Conservation (phyloP, 352 stramenopile species). For the Pythium sukuiense region DNA sequence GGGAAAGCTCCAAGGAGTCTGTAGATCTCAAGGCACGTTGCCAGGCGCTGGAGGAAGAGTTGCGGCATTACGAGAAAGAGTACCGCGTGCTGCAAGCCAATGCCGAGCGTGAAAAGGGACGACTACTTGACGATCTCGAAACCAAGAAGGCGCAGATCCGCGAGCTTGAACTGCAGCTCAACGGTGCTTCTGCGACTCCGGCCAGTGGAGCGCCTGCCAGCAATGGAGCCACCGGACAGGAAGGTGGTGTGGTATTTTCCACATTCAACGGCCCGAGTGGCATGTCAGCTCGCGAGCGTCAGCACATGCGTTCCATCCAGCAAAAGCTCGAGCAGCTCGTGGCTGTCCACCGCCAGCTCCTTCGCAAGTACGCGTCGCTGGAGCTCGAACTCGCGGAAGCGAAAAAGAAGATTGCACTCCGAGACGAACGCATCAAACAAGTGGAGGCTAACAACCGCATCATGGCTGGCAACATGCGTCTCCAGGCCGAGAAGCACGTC, state of each 20-base stretch:
- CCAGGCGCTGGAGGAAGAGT: conserved; percentile 52
- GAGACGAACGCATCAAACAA: conserved; percentile 89
- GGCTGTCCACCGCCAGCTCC: conserved; percentile 85
- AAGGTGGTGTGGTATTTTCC: neutral
- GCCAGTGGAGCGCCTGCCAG: neutral
- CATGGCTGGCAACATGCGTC: conserved; percentile 88
- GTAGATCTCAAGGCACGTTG: conserved; percentile 54
- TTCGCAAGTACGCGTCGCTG: conserved; percentile 90
- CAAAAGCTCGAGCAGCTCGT: conserved; percentile 91
- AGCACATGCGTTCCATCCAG: conserved; percentile 89
- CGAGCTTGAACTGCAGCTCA: conserved; percentile 60
- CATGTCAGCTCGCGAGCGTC: conserved; percentile 77
- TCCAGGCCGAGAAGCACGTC: conserved; percentile 87
- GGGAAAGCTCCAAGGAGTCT: conserved; percentile 44
- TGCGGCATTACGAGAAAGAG: conserved; percentile 72
- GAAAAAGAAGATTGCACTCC: conserved; percentile 87
- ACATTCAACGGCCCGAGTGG: conserved; percentile 41
- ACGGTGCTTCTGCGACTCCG: conserved; percentile 28
- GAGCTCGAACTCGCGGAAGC: conserved; percentile 87
- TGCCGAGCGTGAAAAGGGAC: conserved; percentile 59
- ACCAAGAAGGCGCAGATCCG: conserved; percentile 62
- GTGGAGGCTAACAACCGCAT: conserved; percentile 88
- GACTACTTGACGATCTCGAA: conserved; percentile 67
- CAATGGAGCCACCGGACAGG: conserved; percentile 4
- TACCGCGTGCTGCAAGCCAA: conserved; percentile 55